Evolutionary conservation across 202 grass and related monocot genomes (phyloP), one percentile per base, ranked within the genome.

Genomic region (Cymbopogon flexuosus): DNA sequence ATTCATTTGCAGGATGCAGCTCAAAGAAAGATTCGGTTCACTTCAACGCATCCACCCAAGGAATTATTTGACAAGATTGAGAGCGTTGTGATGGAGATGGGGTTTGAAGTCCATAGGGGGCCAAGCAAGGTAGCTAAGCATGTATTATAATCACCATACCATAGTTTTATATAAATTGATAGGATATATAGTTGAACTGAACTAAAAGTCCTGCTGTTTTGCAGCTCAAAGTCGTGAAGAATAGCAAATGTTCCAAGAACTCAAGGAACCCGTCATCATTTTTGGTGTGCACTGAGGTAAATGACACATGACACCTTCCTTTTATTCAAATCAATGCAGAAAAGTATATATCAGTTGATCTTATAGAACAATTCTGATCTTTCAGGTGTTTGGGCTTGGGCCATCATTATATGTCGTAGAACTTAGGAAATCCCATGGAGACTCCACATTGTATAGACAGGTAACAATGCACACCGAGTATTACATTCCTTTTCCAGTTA

Each of bases 11-110:
- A 99, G 96, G 92, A 88, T 62, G 80, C 85, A 30, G 79, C 96
- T 33, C 90, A 99, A 80, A 84, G 92, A 81, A 95, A 86, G 70
- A 88, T 95, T 40, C 89, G 88, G 70, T 99, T 99, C 87, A 89
- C 96, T 75, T 93, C 96, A 82, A 87, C 49, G 58, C 76, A 87
- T 88, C 21, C 88, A 73, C 86, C 85, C 1, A 88, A 88, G n/a
- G 88, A 93, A 79, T 75, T 95, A 42, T 88, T 91, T 40, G 65
- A 84, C 52, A 99, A 83, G 84, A 91, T 96, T 0, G 96, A 99
- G 54, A 82, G 76, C 9, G 65, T 76, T 0, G 88, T 85, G 19
- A 95, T 54, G 1, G 77, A 85, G 39, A 95, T 87, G 83, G 96
- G 90, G 5, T 87, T 95, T 54, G 71, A 87, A 56, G 87, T 87